phyloP scores from a whole-genome alignment of 805 yeast genomes.

The Wickerhamomyces hampshirensis region DNA sequence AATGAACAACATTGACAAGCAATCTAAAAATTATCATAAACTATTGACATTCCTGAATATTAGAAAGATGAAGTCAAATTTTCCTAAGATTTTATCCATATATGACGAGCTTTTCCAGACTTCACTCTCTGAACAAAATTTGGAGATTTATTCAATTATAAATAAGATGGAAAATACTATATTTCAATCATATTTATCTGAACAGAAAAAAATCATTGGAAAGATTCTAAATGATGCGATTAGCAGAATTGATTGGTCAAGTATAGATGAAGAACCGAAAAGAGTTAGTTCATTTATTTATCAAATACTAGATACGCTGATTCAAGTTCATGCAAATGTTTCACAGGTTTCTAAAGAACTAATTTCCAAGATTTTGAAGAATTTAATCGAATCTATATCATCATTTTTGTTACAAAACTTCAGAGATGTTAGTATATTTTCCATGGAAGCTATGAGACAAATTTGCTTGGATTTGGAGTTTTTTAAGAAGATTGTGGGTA shows the following conservation, averaged over 20 bases:
- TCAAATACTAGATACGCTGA: constrained; percentile 43
- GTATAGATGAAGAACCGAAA: constrained; percentile 27
- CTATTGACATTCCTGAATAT: constrained; percentile 52
- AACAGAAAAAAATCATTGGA: constrained; percentile 37
- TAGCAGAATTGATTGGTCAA: constrained; percentile 39
- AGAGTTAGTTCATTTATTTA: constrained; percentile 44
- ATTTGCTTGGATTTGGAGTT: constrained; percentile 51
- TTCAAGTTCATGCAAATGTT: constrained; percentile 49
- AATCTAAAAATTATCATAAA: constrained; percentile 39
- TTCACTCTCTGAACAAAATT: constrained; percentile 35
- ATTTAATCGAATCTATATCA: constrained; percentile 36
- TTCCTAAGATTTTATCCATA: constrained; percentile 44
- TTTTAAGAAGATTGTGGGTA: constrained; percentile 31
- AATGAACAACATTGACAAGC: constrained; percentile 9
- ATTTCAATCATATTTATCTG: constrained; percentile 48
- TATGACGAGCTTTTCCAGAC: constrained; percentile 50
- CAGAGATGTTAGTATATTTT: constrained; percentile 40
- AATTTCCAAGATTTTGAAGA: constrained; percentile 40
- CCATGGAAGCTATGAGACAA: constrained; percentile 46
- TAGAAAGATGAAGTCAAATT: constrained; percentile 38
- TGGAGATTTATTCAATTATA: constrained; percentile 41
- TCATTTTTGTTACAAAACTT: constrained; percentile 32
- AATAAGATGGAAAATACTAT: constrained; percentile 47
- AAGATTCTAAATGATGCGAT: constrained; percentile 38
- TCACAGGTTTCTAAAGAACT: constrained; percentile 42